phyloP scores from a whole-genome alignment of 2,329 filamentous ascomycete genomes.

The Diaporthe nobilis region DNA sequence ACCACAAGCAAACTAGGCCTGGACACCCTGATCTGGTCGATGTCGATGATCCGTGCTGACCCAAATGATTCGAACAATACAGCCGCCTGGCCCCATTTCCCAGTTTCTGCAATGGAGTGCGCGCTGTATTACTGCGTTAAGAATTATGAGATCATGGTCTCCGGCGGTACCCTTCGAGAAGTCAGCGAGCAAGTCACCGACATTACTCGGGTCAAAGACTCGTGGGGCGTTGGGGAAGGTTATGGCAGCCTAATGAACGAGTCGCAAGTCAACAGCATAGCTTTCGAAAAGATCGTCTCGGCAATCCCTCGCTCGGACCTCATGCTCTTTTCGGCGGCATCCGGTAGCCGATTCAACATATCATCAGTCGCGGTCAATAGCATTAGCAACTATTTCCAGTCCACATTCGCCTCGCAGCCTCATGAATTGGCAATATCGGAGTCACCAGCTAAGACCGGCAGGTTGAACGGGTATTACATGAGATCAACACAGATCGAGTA shows the following conservation, averaged over 20 bases:
- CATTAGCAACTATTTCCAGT: slow-evolving; percentile 20
- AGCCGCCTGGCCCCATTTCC: not conserved
- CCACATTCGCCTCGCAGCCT: not conserved
- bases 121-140: slow-evolving; percentile 22
- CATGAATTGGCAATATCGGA: not conserved
- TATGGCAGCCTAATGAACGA: not conserved
- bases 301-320: slow-evolving; percentile 5
- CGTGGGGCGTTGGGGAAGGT: not conserved
- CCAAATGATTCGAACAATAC: not conserved
- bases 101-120: not conserved
- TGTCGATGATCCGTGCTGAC: slow-evolving; percentile 6
- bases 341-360: not conserved
- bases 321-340: not conserved
- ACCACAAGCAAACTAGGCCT: not conserved
- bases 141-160: not conserved
- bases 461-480: slow-evolving; percentile 9
- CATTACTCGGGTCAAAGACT: not conserved
- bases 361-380: slow-evolving; percentile 1
- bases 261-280: not conserved
- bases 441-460: not conserved
- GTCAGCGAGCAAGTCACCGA: not conserved
- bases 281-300: not conserved
- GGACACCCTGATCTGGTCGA: slow-evolving; percentile 27
- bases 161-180: not conserved
- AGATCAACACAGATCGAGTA: not conserved